Evolutionary conservation across 1,284 basidiomycete genomes (phyloP), one percentile per base, ranked within the genome.

Genomic region (Cutaneotrichosporon spelunceum): DNA sequence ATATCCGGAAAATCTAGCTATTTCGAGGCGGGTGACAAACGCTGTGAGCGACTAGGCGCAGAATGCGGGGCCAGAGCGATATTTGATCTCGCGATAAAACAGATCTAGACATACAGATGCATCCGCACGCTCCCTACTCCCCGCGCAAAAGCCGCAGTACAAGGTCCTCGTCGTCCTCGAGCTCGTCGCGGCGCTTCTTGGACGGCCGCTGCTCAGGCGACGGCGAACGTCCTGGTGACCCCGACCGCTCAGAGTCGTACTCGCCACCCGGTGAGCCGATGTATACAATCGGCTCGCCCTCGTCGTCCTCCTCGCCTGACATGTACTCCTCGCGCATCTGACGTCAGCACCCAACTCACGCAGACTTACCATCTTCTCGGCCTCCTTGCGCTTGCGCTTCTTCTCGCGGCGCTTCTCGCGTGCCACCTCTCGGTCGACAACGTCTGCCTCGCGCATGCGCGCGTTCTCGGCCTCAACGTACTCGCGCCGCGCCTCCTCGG

Each of bases 401-500:
- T 89, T 90, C 78, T 93, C 91, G 65, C 84, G 82, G 80, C 89
- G 89, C 84, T 93, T 93, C 75, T 90, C 90, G 75, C 85, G 87
- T 24, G 91, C 93, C 68, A 90, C 86, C 62, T 86, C 85, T 79
- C 88, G 89, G 81, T 95, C 93, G 58, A 81, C 67, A 61, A 87
- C 83, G 79, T 93, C 91, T 44, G 84, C 85, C 56, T 84, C 82
- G 73, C 81, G 84, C 84, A 93, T 83, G 81, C 84, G 87, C 60
- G 82, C 83, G 64, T 86, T 82, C 79, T 94, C 90, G 62, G 82
- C 83, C 75, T 87, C 85, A 48, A 88, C 87, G 77, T 88, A 94
- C 73, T 81, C 80, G 70, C 81, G 81, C 24, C 88, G 87, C 56
- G 85, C 88, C 68, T 83, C 86, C 72, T 84, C 84, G 53, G 84